Evolutionary conservation across 139 green algal genomes (phyloP).

Genomic region (Chloropicon primus): DNA sequence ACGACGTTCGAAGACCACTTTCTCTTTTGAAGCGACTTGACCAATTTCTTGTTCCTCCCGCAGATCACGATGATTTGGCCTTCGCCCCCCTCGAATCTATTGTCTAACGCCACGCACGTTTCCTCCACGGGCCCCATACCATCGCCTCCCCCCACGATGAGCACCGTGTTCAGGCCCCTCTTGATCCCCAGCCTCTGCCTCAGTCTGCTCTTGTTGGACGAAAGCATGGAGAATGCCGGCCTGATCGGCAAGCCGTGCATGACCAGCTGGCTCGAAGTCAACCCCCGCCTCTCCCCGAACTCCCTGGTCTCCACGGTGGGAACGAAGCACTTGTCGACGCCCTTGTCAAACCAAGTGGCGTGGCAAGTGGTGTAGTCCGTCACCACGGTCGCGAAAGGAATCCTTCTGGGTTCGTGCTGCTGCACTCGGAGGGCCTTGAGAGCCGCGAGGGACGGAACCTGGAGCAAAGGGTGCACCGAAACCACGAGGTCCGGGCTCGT

Average conservation of each 20-base stretch:
- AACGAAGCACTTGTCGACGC: constrained; percentile 70
- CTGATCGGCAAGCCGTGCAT: constrained; percentile 76
- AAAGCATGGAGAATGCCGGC: constrained; percentile 61
- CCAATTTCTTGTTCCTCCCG: constrained; percentile 76
- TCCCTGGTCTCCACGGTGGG: constrained; percentile 33
- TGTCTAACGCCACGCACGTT: constrained; percentile 62
- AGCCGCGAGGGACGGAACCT: constrained; percentile 56
- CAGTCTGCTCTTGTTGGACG: constrained; percentile 27
- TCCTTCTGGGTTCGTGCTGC: constrained; percentile 29
- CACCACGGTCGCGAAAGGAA: constrained; percentile 88
- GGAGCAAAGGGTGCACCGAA: constrained; percentile 94
- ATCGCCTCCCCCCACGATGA: constrained; percentile 68
- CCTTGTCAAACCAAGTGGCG: constrained; percentile 83
- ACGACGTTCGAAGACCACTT: constrained; percentile 16
- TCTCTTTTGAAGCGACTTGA: constrained; percentile 32
- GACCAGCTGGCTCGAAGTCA: constrained; percentile 23
- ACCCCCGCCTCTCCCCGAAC: constrained; percentile 10
- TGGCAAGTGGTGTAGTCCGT: constrained; percentile 96
- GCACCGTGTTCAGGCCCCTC: constrained; percentile 8
- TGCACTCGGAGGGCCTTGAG: constrained; percentile 43
- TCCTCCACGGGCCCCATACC: constrained; percentile 88
- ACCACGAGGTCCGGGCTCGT: constrained; percentile 62
- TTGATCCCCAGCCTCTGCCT: constrained; percentile 2
- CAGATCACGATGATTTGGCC: constrained; percentile 81
- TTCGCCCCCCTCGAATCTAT: neutral